Conservation (phyloP, 441 rosid species). For the Populus hybrid region DNA sequence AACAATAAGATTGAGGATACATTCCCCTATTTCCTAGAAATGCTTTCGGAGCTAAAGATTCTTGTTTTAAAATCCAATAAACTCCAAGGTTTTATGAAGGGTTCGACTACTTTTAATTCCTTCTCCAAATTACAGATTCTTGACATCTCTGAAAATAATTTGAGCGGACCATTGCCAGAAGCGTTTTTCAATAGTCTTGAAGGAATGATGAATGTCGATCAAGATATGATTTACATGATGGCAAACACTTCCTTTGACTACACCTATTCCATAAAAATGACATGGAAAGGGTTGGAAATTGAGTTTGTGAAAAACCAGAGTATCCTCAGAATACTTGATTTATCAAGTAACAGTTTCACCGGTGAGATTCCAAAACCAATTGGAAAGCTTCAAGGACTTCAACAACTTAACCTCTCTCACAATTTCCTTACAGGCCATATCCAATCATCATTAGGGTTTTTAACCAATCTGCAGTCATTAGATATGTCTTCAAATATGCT, state of each 20-base stretch:
- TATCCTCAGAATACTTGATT: not conserved
- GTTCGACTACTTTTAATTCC: too few relatives aligned
- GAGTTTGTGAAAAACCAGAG: not conserved
- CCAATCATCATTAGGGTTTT: not conserved
- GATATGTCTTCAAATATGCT: not conserved
- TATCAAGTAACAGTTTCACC: not conserved
- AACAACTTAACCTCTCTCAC: not conserved
- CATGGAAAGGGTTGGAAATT: not conserved
- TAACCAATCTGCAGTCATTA: not conserved
- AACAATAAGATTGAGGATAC: too few relatives aligned
- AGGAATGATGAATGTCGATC: not conserved
- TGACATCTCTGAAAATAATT: too few relatives aligned
- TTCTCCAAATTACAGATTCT: too few relatives aligned
- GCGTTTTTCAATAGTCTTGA: not conserved
- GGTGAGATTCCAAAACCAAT: not conserved
- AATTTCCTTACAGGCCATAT: not conserved
- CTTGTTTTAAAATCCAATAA: too few relatives aligned
- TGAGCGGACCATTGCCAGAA: too few relatives aligned
- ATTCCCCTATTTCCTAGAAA: too few relatives aligned
- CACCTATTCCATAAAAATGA: not conserved
- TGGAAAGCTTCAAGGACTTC: not conserved
- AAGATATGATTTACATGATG: not conserved
- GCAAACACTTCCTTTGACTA: too few relatives aligned
- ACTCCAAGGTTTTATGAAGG: too few relatives aligned
- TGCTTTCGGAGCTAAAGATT: too few relatives aligned